Base-by-base conservation (phyloP, 257 asterid genomes). In the Leonotis leonurus region DNA sequence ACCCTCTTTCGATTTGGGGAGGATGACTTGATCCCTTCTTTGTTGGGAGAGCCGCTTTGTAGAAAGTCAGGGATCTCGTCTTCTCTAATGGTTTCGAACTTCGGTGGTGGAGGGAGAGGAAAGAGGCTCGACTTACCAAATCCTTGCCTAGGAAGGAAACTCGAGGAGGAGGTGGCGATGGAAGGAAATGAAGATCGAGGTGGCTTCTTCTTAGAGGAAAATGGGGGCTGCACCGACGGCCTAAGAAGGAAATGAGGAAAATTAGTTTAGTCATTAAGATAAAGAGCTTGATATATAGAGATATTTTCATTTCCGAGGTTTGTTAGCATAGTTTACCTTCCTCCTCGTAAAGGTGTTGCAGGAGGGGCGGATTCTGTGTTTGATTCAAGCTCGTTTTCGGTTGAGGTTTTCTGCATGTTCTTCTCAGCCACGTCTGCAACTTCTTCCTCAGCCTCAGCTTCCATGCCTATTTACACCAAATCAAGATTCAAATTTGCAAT, bases 1-100 rank as follows among this genome's bases (percentile, higher is more conserved):
- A 90, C 91, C 65, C 97, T 76, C 79, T 90, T 90, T 71, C 82
- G 52, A 66, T 80, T 93, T 17, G 99, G 97, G 26, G 99, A 93
- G 16, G 83, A 73, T 11, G 79, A 51, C 70, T 89, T 87, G 20
- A 89, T 62, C 21, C 84, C 77, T 7, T 83, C 76, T 8, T 80
- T 63, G 6, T 67, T 21, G 0, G 97, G 87, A 29, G 91, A 83
- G 18, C 76, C 76, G 24, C 69, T 80, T 56, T 81, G 95, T 61
- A 93, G 91, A 63, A 87, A 76, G 2, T 81, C 81, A 0, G 96
- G 95, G 68, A 93, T 81, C 60, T 85, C 96, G 1, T 79, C 95
- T 70, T 86, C 95, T 60, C 55, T 63, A 18, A 79, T 73, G 0
- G 78, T 71, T 65, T 82, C 95, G 10, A 83, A 77, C 73, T 77